Evolutionary conservation across 106 monocot species (phyloP).

Genomic region (Apostasia ramifera): DNA sequence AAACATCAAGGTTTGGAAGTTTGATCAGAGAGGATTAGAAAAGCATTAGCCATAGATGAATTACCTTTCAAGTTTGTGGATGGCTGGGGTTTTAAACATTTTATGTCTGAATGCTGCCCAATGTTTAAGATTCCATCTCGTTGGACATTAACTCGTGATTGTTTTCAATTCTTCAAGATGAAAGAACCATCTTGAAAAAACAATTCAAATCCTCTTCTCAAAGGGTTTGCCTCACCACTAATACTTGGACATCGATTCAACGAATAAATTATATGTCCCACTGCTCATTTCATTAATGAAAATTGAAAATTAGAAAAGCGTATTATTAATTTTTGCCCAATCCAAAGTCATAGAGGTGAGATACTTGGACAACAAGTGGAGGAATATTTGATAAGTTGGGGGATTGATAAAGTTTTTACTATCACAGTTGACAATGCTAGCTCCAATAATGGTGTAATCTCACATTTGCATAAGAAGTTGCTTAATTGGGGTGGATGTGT

Average conservation of each 20-base stretch:
- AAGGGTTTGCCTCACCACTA: constrained; percentile 7
- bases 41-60: too few species aligned
- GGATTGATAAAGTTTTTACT: too few species aligned
- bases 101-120: too few species aligned
- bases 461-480: constrained; percentile 3
- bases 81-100: too few species aligned
- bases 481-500: constrained; percentile 8
- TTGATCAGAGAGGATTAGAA: too few species aligned
- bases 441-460: constrained; percentile 5
- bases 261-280: constrained; percentile 7
- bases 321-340: constrained; percentile 10
- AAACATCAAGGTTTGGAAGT: too few species aligned
- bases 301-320: constrained; percentile 9
- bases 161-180: background rate
- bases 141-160: too few species aligned
- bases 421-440: constrained; percentile 15
- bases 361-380: background rate
- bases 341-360: constrained; percentile 18
- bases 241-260: too few species aligned
- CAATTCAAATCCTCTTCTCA: constrained; percentile 4
- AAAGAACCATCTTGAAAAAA: constrained; percentile 2
- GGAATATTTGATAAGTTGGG: constrained; percentile 4
- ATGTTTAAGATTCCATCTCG: too few species aligned
- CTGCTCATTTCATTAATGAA: constrained; percentile 12
- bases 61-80: too few species aligned